These are phyloP conservation scores for Anisodus acutangulus DNA, from an alignment of 257 asterid species.

Conservation along the genomic window DNA sequence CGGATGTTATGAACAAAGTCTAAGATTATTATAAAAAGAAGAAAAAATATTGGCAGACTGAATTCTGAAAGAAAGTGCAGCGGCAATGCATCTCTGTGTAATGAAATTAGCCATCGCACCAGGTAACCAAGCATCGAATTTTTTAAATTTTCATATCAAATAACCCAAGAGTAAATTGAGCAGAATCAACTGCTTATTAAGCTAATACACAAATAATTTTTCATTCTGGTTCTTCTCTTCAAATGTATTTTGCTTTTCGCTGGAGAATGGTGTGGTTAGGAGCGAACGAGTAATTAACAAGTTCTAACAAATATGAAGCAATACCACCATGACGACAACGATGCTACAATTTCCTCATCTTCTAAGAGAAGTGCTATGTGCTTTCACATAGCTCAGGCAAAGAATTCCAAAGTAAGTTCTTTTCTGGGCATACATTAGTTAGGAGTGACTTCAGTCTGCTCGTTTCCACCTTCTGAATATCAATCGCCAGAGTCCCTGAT, in stretches of 20 bases:
- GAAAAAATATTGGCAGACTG: too few species aligned
- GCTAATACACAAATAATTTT: not conserved
- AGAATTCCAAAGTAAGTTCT: constrained; percentile 62
- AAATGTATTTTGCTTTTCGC: not conserved
- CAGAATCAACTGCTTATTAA: not conserved
- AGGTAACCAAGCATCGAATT: too few species aligned
- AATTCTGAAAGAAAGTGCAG: not conserved
- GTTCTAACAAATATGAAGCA: not conserved
- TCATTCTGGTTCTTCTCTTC: not conserved
- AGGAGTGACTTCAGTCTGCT: constrained; percentile 49
- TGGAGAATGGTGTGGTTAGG: not conserved
- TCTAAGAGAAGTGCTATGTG: not conserved
- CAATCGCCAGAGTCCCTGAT: constrained; percentile 47
- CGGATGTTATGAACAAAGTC: too few species aligned
- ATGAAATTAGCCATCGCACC: not conserved
- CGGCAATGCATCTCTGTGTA: not conserved
- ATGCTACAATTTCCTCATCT: constrained; percentile 15
- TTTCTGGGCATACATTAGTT: constrained; percentile 47
- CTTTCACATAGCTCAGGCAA: constrained; percentile 30
- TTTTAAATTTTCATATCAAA: not conserved
- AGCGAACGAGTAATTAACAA: not conserved
- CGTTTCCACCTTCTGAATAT: constrained; percentile 49
- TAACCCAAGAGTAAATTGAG: too few species aligned
- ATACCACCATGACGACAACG: not conserved
- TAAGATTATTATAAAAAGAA: too few species aligned